Evolutionary conservation across 768 basidiomycete genomes (phyloP).

Genomic region (Podaxis sp.): DNA sequence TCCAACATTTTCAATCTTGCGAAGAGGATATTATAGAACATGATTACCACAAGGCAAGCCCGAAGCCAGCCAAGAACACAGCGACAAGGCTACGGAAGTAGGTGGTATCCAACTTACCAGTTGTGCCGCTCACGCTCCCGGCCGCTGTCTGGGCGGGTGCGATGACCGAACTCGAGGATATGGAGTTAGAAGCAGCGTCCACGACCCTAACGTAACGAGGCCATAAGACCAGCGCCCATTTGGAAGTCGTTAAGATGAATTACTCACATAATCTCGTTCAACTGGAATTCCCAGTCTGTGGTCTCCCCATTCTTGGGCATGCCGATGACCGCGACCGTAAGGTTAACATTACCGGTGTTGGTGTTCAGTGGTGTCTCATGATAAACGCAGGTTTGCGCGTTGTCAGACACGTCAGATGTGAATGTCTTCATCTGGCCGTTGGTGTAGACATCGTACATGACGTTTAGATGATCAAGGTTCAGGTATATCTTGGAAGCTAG

Average conservation of each 20-base stretch:
- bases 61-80: background rate
- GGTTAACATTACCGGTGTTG: background rate
- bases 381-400: background rate
- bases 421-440: background rate
- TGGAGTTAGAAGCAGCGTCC: background rate
- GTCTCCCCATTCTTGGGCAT: background rate
- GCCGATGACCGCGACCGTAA: conserved; percentile 10
- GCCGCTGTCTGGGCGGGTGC: background rate
- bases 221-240: too few relatives aligned
- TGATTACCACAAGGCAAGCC: background rate
- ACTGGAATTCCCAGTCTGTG: conserved; percentile 10
- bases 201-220: background rate
- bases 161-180: background rate
- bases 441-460: conserved; percentile 4
- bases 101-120: background rate
- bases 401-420: background rate
- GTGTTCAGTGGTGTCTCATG: background rate
- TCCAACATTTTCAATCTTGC: background rate
- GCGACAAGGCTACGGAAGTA: background rate
- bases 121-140: background rate
- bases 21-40: too few relatives aligned
- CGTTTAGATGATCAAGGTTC: conserved; percentile 1
- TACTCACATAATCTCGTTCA: conserved; percentile 9
- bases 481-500: conserved; percentile 1
- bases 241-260: background rate